A percentile compares a stretch with the other conserved stretches of the same genome.
These are phyloP conservation scores for Berkeleyomyces basicola DNA, from an alignment of 2,329 filamentous ascomycete species.

Conservation along the genomic window DNA sequence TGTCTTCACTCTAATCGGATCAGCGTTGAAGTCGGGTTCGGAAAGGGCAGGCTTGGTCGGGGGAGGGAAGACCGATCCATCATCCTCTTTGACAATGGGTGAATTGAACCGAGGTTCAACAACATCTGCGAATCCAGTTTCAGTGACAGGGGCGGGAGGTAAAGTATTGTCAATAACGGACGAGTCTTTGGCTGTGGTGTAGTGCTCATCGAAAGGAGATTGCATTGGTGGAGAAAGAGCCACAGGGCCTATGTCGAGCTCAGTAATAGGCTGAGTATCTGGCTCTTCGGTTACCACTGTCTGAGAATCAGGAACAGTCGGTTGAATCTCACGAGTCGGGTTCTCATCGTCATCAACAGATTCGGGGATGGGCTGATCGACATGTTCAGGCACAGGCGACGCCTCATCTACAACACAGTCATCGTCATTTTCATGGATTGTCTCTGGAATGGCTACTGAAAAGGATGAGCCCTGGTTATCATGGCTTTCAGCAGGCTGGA, in stretches of 20 bases:
- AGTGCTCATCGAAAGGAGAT: neutral
- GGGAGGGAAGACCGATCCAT: neutral
- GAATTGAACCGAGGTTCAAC: neutral
- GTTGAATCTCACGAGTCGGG: neutral
- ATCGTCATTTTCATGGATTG: no score
- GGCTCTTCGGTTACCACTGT: neutral
- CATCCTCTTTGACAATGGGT: neutral
- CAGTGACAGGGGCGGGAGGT: neutral
- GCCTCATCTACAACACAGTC: neutral
- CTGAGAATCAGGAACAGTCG: neutral
- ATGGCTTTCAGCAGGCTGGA: no score
- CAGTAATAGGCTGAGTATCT: neutral
- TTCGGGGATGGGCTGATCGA: neutral
- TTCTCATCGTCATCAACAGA: neutral
- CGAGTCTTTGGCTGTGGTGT: neutral
- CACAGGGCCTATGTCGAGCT: neutral
- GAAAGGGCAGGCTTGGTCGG: neutral
- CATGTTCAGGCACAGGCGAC: neutral
- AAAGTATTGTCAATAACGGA: no score
- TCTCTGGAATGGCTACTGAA: no score
- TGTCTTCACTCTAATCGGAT: conserved; percentile 2
- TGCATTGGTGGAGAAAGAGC: neutral
- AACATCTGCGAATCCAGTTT: neutral
- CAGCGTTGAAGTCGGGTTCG: conserved; percentile 2
- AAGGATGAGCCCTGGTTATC: no score